phyloP scores from a whole-genome alignment of 768 basidiomycete genomes.

The Cubamyces lactineus region DNA sequence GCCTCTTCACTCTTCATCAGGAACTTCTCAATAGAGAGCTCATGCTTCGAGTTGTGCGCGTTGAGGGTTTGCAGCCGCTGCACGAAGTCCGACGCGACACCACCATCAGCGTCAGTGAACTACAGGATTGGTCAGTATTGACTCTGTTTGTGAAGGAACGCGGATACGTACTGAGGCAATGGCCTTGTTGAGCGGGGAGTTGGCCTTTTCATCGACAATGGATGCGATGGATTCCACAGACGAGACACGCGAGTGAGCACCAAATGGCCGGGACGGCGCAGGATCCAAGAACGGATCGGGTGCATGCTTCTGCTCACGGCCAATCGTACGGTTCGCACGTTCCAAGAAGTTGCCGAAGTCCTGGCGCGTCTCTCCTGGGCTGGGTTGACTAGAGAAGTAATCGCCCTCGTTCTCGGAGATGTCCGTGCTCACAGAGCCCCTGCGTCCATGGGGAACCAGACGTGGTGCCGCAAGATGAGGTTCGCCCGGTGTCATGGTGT shows the following conservation, averaged over 20 bases:
- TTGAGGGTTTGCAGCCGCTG: constrained; percentile 78
- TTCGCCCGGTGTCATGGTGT: constrained; percentile 52
- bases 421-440: constrained; percentile 43
- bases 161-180: constrained; percentile 71
- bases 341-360: constrained; percentile 82
- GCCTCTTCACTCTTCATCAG: constrained; percentile 89
- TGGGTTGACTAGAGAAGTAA: constrained; percentile 47
- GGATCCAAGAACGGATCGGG: constrained; percentile 88
- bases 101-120: constrained; percentile 95
- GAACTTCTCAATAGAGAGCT: constrained; percentile 91
- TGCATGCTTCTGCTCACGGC: constrained; percentile 72
- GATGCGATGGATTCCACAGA: constrained; percentile 92
- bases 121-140: constrained; percentile 33
- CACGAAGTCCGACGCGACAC: constrained; percentile 88
- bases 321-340: constrained; percentile 82
- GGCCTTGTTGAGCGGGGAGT: constrained; percentile 92
- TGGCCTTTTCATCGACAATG: constrained; percentile 88
- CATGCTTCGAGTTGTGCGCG: constrained; percentile 87
- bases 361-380: constrained; percentile 31
- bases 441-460: constrained; percentile 34
- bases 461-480: constrained; percentile 42
- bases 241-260: constrained; percentile 73
- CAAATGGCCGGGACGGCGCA: constrained; percentile 76
- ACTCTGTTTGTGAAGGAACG: neutral
- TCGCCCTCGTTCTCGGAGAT: constrained; percentile 66